phyloP scores from a whole-genome alignment of 2,329 filamentous ascomycete species.

The Cladosporium sp. region DNA sequence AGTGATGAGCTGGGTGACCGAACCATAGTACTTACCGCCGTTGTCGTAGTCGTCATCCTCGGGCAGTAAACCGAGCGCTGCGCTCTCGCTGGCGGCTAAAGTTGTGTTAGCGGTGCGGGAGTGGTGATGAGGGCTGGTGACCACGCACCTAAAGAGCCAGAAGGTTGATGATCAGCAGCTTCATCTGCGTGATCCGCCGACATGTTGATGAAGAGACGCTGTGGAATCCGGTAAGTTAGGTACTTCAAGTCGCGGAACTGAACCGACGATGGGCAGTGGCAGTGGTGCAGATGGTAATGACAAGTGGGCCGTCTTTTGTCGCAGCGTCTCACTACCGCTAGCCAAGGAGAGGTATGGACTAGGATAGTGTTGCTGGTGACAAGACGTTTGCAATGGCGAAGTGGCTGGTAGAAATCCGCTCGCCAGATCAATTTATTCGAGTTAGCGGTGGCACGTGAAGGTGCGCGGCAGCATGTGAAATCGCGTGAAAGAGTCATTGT shows the following conservation, averaged over 20 bases:
- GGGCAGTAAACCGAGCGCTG: neutral
- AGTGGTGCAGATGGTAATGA: neutral
- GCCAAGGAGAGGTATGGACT: neutral
- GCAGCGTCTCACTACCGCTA: neutral
- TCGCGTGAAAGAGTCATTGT: neutral
- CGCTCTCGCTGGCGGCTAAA: neutral
- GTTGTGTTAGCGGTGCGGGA: neutral
- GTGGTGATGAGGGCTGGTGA: neutral
- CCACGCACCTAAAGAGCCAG: neutral
- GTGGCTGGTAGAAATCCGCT: neutral
- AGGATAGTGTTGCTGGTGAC: neutral
- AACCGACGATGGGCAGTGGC: too few species aligned
- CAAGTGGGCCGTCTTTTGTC: neutral
- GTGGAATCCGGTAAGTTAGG: neutral
- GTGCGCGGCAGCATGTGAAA: neutral
- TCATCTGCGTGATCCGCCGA: neutral
- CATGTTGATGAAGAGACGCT: neutral
- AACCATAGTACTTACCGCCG: neutral
- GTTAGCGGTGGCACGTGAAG: neutral
- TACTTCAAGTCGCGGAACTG: neutral
- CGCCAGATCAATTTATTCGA: neutral
- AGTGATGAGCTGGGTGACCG: neutral
- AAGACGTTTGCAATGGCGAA: neutral
- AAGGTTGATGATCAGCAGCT: neutral
- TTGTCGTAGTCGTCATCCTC: neutral